phyloP scores from a whole-genome alignment of 768 basidiomycete species.

The Plicaturopsis crispa region DNA sequence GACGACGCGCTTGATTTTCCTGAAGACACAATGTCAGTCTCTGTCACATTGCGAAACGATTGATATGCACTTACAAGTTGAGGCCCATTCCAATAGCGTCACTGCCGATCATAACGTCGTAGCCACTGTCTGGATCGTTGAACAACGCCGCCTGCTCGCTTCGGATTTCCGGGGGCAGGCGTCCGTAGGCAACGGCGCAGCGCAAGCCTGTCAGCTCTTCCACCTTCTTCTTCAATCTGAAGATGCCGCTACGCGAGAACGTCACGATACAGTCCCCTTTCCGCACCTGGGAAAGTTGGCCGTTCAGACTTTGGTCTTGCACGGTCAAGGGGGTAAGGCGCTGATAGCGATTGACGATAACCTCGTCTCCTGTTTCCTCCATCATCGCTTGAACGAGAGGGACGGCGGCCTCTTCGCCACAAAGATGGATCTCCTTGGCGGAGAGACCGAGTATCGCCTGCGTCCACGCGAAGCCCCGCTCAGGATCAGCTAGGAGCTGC shows the following conservation, averaged over 20 bases:
- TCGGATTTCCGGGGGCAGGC: conserved; percentile 84
- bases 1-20: conserved; percentile 86
- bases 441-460: conserved; percentile 65
- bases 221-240: conserved; percentile 62
- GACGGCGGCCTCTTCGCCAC: conserved; percentile 91
- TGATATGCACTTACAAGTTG: conserved; percentile 63
- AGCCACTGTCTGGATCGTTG: conserved; percentile 77
- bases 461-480: conserved; percentile 82
- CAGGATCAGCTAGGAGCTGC: conserved; percentile 81
- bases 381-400: conserved; percentile 67
- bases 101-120: conserved; percentile 86
- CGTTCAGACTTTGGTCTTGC: conserved; percentile 53
- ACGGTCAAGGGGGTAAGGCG: conserved; percentile 82
- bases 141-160: conserved; percentile 90
- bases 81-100: conserved; percentile 98
- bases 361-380: conserved; percentile 73
- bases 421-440: conserved; percentile 85
- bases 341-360: conserved; percentile 75
- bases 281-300: conserved; percentile 51
- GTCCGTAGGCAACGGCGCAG: conserved; percentile 92
- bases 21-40: conserved; percentile 19
- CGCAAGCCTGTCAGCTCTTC: conserved; percentile 66
- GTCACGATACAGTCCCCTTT: conserved; percentile 90
- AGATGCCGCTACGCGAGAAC: conserved; percentile 73
- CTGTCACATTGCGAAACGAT: not conserved